phyloP scores from a whole-genome alignment of 345 rosid species.

The Lepidium sativum region DNA sequence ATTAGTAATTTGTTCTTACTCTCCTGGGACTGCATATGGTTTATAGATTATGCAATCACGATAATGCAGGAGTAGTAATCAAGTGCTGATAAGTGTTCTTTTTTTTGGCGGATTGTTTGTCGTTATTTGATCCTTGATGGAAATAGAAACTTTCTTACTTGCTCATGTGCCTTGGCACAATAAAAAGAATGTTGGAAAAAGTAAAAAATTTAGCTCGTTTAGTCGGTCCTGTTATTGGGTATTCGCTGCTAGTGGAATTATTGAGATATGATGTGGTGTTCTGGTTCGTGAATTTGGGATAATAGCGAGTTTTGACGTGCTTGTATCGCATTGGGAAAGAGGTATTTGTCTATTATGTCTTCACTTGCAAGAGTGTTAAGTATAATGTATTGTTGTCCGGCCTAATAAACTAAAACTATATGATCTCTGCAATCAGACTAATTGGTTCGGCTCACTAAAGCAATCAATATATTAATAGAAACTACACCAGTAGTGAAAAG shows the following conservation, averaged over 20 bases:
- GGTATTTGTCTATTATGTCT: neutral
- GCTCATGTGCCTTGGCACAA: neutral
- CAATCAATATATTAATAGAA: too few species aligned
- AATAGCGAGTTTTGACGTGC: neutral
- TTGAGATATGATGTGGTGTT: neutral
- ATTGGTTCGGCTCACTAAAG: too few species aligned
- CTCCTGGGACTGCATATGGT: neutral
- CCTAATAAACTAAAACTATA: too few species aligned
- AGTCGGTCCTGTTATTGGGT: neutral
- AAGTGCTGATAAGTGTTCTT: neutral
- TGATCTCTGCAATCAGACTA: too few species aligned
- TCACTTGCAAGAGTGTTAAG: neutral
- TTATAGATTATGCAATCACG: neutral
- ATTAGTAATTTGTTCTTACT: neutral
- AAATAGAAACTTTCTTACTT: neutral
- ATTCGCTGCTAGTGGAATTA: neutral
- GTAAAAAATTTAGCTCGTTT: neutral
- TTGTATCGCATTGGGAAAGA: neutral
- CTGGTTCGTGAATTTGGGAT: neutral
- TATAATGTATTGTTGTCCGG: too few species aligned
- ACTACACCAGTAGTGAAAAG: too few species aligned
- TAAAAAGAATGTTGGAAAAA: neutral
- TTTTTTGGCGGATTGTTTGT: neutral
- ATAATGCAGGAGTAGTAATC: neutral
- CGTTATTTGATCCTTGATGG: neutral